phyloP scores from a whole-genome alignment of 306 rosid genomes.

The Trifolium repens region DNA sequence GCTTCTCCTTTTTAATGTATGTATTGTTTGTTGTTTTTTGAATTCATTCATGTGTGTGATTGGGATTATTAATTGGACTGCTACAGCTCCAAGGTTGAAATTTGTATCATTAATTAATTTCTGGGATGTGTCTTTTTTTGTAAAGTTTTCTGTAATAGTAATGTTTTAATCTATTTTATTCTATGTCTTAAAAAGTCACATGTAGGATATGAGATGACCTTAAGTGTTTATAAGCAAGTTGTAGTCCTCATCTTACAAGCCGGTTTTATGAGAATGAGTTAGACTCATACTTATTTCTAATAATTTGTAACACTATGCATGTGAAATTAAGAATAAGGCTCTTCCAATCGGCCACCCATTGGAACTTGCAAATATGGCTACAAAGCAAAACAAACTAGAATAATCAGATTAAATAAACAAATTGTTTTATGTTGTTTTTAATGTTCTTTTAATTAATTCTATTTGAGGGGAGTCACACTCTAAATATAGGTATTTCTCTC shows the following conservation, averaged over 20 bases:
- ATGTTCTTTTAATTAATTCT: too few species aligned
- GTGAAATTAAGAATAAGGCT: background rate
- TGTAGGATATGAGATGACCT: too few species aligned
- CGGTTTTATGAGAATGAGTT: too few species aligned
- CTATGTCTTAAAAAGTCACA: too few species aligned
- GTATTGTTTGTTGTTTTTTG: background rate
- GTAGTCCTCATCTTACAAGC: too few species aligned
- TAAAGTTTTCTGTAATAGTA: background rate
- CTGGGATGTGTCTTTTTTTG: background rate
- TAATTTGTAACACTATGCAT: too few species aligned
- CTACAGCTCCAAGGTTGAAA: background rate
- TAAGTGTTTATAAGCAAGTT: too few species aligned
- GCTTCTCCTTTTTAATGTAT: constrained; percentile 51
- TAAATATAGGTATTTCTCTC: too few species aligned
- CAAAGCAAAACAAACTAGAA: background rate
- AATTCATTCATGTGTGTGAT: constrained; percentile 3
- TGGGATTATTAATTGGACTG: constrained; percentile 1
- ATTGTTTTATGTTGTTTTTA: too few species aligned
- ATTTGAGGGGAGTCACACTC: too few species aligned
- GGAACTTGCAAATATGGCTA: background rate
- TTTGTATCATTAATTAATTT: background rate
- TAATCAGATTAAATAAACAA: too few species aligned
- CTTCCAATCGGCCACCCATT: background rate
- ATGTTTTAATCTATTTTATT: background rate
- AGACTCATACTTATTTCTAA: too few species aligned